These are phyloP conservation scores for Suillus plorans DNA, from an alignment of 768 basidiomycete genomes.

Conservation along the genomic window DNA sequence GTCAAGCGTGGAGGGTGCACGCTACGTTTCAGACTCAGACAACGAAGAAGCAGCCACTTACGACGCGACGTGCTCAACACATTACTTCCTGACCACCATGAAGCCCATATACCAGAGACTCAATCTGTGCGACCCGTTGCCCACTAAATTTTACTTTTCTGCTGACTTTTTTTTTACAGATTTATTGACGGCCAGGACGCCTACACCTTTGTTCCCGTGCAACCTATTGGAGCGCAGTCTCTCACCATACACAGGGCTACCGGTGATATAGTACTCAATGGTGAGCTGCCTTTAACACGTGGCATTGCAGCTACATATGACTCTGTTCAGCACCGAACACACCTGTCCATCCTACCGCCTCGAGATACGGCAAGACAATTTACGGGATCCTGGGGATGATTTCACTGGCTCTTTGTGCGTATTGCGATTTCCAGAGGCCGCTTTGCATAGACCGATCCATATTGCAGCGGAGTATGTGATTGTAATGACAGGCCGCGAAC, in stretches of 20 bases:
- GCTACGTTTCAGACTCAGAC: constrained; percentile 36
- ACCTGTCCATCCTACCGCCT: constrained; percentile 51
- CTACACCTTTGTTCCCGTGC: constrained; percentile 76
- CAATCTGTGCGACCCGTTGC: constrained; percentile 50
- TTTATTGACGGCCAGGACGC: constrained; percentile 71
- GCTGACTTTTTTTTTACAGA: constrained; percentile 35
- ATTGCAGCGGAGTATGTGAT: constrained; percentile 88
- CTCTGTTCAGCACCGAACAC: constrained; percentile 48
- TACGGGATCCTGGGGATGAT: constrained; percentile 79
- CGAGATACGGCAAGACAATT: constrained; percentile 61
- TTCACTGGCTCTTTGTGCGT: constrained; percentile 72
- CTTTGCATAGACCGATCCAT: neutral
- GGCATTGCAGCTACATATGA: constrained; percentile 3
- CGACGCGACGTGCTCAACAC: constrained; percentile 15
- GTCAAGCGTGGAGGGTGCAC: constrained; percentile 11
- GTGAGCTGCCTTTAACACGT: constrained; percentile 37
- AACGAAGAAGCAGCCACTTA: constrained; percentile 18
- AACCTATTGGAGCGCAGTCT: constrained; percentile 58
- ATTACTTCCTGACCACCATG: constrained; percentile 44
- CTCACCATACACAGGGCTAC: constrained; percentile 71
- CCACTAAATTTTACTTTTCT: constrained; percentile 1
- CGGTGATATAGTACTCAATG: constrained; percentile 72
- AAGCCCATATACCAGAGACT: constrained; percentile 70
- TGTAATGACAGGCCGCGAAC: constrained; percentile 79
- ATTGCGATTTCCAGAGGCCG: neutral